phyloP scores from a whole-genome alignment of 768 basidiomycete genomes.

The Chalciporus chontae region DNA sequence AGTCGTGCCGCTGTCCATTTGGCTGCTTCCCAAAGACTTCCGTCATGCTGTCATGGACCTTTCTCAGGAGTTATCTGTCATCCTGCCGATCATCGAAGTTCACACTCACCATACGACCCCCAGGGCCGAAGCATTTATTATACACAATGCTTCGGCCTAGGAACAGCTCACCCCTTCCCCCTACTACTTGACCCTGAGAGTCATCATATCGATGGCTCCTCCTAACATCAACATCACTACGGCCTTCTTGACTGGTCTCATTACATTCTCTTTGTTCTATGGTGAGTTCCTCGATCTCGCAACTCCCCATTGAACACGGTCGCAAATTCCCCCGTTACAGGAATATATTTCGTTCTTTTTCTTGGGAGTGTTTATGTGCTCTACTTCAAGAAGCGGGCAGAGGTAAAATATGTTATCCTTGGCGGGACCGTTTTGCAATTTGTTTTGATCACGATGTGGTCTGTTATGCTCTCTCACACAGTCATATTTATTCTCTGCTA shows the following conservation, averaged over 20 bases:
- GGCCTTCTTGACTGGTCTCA: slow-evolving; percentile 7
- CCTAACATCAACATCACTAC: slow-evolving; percentile 5
- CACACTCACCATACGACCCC: too few relatives aligned
- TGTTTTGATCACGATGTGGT: slow-evolving; percentile 7
- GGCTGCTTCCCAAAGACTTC: too few relatives aligned
- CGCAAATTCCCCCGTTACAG: neutral
- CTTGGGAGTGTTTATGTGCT: slow-evolving; percentile 6
- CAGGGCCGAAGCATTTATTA: too few relatives aligned
- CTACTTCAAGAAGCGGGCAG: neutral
- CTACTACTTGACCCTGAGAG: too few relatives aligned
- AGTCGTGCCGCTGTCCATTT: too few relatives aligned
- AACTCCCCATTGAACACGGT: too few relatives aligned
- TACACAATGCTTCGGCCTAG: too few relatives aligned
- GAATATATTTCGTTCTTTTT: slow-evolving; percentile 7
- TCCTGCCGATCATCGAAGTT: too few relatives aligned
- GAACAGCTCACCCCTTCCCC: too few relatives aligned
- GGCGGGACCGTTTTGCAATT: slow-evolving; percentile 7
- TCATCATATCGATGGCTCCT: neutral
- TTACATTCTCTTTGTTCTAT: slow-evolving; percentile 8
- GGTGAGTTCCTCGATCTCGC: neutral
- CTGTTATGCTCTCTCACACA: neutral
- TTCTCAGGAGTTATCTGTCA: too few relatives aligned
- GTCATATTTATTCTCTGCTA: neutral
- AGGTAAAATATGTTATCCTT: neutral
- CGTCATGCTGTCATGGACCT: too few relatives aligned